Evolutionary conservation across 495 filamentous ascomycete genomes (phyloP).

Genomic region (Diplogelasinospora grovesii): DNA sequence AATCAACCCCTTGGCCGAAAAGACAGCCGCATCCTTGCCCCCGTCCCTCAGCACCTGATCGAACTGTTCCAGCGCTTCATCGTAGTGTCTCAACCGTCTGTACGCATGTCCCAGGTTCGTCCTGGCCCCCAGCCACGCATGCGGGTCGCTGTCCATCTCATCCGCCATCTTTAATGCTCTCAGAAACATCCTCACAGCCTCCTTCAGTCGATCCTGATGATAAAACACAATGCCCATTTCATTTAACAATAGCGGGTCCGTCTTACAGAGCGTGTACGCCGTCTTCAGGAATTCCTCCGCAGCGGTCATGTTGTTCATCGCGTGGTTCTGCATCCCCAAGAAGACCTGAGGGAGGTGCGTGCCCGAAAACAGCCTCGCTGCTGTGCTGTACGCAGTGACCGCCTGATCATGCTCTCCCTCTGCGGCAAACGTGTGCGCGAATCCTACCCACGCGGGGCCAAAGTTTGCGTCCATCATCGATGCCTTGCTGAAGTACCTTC

Average conservation of each 20-base stretch:
- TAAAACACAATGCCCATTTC: constrained; percentile 93
- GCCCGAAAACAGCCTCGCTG: constrained; percentile 90
- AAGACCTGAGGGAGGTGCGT: constrained; percentile 96
- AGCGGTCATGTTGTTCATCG: constrained; percentile 87
- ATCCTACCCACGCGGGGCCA: constrained; percentile 97
- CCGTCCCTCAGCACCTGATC: constrained; percentile 74
- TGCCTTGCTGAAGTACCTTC: constrained; percentile 93
- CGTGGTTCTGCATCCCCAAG: constrained; percentile 96
- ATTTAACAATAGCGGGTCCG: constrained; percentile 87
- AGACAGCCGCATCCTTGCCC: constrained; percentile 63
- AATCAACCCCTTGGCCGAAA: constrained; percentile 67
- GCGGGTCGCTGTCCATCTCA: constrained; percentile 71
- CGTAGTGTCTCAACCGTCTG: constrained; percentile 61
- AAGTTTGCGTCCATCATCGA: constrained; percentile 97
- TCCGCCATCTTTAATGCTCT: constrained; percentile 69
- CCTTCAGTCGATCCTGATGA: constrained; percentile 73
- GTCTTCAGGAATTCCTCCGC: constrained; percentile 94
- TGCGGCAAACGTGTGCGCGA: constrained; percentile 99
- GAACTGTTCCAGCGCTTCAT: constrained; percentile 70
- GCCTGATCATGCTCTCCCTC: constrained; percentile 99
- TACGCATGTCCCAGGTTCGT: constrained; percentile 87
- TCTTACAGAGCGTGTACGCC: constrained; percentile 67
- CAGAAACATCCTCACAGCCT: constrained; percentile 65
- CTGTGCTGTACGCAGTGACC: constrained; percentile 95
- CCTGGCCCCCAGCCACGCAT: constrained; percentile 80